Conservation (phyloP, 805 yeast species). For the Starmerella stigmatis region DNA sequence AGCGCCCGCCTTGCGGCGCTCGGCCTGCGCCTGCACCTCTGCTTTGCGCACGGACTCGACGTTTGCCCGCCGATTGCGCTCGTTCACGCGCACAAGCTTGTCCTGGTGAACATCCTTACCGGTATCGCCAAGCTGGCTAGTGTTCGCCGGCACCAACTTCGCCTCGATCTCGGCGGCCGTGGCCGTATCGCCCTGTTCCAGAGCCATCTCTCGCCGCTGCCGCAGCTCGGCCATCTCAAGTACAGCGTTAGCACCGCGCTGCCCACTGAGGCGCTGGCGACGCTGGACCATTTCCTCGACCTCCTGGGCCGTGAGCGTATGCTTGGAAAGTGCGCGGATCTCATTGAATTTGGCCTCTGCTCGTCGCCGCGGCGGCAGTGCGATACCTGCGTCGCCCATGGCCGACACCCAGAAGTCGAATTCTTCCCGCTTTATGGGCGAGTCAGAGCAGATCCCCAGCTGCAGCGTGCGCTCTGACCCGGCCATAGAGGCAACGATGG, state of each 20-base stretch:
- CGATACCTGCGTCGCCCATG: constrained; percentile 45
- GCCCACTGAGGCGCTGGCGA: constrained; percentile 53
- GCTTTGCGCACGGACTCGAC: constrained; percentile 68
- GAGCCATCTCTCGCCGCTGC: constrained; percentile 67
- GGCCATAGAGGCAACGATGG: constrained; percentile 73
- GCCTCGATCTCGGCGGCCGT: constrained; percentile 30
- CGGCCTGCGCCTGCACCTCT: constrained; percentile 53
- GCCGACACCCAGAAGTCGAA: constrained; percentile 57
- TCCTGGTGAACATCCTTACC: constrained; percentile 6
- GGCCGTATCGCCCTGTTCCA: constrained; percentile 34
- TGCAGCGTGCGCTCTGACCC: constrained; percentile 62
- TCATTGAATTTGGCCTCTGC: constrained; percentile 55
- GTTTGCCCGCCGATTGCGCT: constrained; percentile 75
- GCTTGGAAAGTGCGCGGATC: constrained; percentile 50
- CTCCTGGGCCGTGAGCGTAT: constrained; percentile 56
- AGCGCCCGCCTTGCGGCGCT: constrained; percentile 35
- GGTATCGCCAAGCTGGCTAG: neutral
- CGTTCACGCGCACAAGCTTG: constrained; percentile 42
- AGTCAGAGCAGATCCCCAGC: constrained; percentile 71
- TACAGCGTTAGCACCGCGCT: constrained; percentile 64
- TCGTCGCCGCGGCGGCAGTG: constrained; percentile 53
- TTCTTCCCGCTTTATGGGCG: constrained; percentile 59
- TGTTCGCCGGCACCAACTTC: constrained; percentile 22
- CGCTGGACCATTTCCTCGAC: constrained; percentile 68
- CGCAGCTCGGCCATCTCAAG: constrained; percentile 58